Conservation (phyloP, 768 basidiomycete species). For the Macrolepiota albuminosa region DNA sequence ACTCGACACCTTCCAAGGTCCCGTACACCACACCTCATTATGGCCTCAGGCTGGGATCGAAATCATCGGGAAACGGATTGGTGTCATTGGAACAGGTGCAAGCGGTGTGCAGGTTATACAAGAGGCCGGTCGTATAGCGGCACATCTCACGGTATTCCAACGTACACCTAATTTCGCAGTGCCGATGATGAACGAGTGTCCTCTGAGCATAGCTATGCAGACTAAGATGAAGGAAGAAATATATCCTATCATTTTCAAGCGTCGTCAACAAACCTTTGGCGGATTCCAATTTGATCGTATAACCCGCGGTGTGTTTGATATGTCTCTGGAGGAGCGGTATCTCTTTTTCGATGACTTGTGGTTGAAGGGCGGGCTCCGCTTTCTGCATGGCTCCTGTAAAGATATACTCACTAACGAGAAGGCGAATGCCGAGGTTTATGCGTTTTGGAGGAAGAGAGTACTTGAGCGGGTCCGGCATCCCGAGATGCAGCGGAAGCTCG, state of each 20-base stretch:
- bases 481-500: conserved; percentile 20
- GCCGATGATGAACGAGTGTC: conserved; percentile 19
- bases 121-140: conserved; percentile 15
- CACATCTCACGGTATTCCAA: conserved; percentile 24
- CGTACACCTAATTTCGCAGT: conserved; percentile 22
- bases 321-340: conserved; percentile 18
- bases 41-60: conserved; percentile 21
- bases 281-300: conserved; percentile 15
- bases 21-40: conserved; percentile 17
- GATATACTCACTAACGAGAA: conserved; percentile 14
- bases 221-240: conserved; percentile 15
- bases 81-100: conserved; percentile 23
- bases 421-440: conserved; percentile 19
- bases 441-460: conserved; percentile 22
- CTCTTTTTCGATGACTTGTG: conserved; percentile 18
- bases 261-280: conserved; percentile 16
- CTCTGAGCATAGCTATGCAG: conserved; percentile 11
- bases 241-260: conserved; percentile 16
- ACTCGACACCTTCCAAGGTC: conserved; percentile 20
- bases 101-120: conserved; percentile 24
- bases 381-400: conserved; percentile 13
- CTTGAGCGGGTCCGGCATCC: conserved; percentile 14
- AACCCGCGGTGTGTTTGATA: conserved; percentile 9
- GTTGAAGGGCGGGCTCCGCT: conserved; percentile 19
- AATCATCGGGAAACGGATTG: conserved; percentile 19